Base-by-base conservation (phyloP, 2,329 filamentous ascomycete genomes). In the Pseudogymnoascus sp. region DNA sequence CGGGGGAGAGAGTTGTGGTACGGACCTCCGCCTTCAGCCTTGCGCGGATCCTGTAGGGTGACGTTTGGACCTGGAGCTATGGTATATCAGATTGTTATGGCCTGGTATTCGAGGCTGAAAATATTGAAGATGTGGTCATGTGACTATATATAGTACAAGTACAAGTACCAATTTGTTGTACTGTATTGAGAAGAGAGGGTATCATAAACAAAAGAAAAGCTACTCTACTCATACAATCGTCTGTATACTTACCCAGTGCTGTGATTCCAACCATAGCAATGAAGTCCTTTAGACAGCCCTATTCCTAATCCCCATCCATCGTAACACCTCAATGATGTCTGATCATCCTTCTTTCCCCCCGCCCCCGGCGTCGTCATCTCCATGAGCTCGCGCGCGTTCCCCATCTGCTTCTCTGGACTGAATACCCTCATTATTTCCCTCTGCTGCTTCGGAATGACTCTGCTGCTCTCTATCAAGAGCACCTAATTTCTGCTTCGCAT, bases 21-120 rank as follows among this genome's bases (percentile, higher is more conserved):
- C n/a, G 45, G 45, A 33, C 45, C n/a, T 55, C 27, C 45, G 45
- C 48, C 48, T 33, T 55, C 48, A 55, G 48, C 48, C 48, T 55
- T 33, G 48, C 48, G 48, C 48, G 48, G 45, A 55, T 55, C 48
- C 48, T 33, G 48, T 55, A 55, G 48, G 48, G 48, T 55, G 48
- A 55, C 48, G 48, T 55, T 55, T 55, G 48, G 48, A 55, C 27
- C 29, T 55, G 48, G 48, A 55, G 48, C 48, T 55, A 33, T 55
- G 29, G 42, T 4, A 40, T 5, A 37, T 4, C 35, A n/a, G 45
- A 52, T 21, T n/a, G n/a, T 21, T 1, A 18, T 33, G n/a, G 48
- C 48, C 29, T 55, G n/a, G 33, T 5, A 55, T 55, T 55, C 9
- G n/a, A 55, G 48, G 48, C 29, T 55, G 2, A 18, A 1, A 55